These are phyloP conservation scores for Acanthamoeba divionensis DNA, from an alignment of 208 protist species.

Conservation along the genomic window DNA sequence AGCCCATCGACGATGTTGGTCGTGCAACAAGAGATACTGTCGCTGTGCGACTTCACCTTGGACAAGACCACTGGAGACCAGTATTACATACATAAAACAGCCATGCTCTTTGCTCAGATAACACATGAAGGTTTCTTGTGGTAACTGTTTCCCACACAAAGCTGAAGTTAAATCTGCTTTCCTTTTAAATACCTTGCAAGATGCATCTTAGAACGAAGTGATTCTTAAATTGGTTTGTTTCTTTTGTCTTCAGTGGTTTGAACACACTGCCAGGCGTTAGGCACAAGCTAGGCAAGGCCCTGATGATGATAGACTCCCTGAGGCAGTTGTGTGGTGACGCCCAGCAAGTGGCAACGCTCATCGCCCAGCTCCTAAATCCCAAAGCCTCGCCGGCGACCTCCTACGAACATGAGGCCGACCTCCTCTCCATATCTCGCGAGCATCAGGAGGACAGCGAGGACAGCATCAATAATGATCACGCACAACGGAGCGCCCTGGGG, in stretches of 20 bases:
- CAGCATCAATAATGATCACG: too few relatives aligned
- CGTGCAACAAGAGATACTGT: slow-evolving; percentile 44
- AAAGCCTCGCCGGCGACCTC: not conserved
- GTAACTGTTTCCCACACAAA: not conserved
- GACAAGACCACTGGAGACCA: slow-evolving; percentile 24
- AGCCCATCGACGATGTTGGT: slow-evolving; percentile 42
- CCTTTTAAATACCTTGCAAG: too few relatives aligned
- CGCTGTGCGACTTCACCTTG: slow-evolving; percentile 27
- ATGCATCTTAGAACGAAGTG: not conserved
- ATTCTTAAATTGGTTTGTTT: not conserved
- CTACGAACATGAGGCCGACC: not conserved
- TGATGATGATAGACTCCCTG: slow-evolving; percentile 32
- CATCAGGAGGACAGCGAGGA: too few relatives aligned
- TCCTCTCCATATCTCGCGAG: too few relatives aligned
- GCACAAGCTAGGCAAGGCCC: not conserved
- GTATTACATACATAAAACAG: slow-evolving; percentile 63
- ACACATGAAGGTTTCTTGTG: slow-evolving; percentile 64
- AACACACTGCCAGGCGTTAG: slow-evolving; percentile 4
- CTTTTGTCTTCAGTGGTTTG: not conserved
- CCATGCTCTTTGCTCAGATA: slow-evolving; percentile 57
- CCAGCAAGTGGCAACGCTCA: not conserved
- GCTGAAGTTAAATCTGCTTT: not conserved
- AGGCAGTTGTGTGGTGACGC: not conserved
- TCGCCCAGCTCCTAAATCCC: slow-evolving; percentile 8
- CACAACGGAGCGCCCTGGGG: too few relatives aligned